Percentiles rank a stretch among this genome's conserved stretches.
phyloP scores from a whole-genome alignment of 2,329 filamentous ascomycete genomes.

The Penicillium sp. region DNA sequence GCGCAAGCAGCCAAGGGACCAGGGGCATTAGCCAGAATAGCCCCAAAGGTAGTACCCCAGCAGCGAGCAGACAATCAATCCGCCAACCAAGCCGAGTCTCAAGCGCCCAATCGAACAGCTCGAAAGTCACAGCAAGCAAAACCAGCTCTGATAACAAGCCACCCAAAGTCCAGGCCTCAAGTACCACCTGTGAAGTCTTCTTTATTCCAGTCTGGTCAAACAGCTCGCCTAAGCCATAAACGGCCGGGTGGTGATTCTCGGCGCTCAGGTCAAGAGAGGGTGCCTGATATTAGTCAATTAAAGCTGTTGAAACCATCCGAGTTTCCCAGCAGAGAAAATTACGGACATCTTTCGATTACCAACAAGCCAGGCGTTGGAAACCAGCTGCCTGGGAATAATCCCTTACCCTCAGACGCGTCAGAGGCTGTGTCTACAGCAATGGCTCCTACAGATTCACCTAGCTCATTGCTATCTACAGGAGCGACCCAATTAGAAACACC shows the following conservation, averaged over 20 bases:
- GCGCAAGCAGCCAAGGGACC: neutral
- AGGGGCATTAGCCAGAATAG: too few species aligned
- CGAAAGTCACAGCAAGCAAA: neutral
- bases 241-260: neutral
- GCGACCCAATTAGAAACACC: neutral
- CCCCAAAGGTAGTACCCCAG: neutral
- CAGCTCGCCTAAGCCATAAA: neutral
- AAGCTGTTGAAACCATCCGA: constrained; percentile 38
- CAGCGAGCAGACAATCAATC: neutral
- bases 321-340: constrained; percentile 19
- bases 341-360: neutral
- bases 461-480: neutral
- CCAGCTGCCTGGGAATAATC: neutral
- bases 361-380: neutral
- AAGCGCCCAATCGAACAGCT: neutral
- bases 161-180: neutral
- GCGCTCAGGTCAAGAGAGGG: constrained; percentile 26
- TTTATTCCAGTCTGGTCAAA: neutral
- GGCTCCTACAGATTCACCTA: neutral
- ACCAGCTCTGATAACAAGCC: neutral
- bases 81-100: too few species aligned
- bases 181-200: neutral
- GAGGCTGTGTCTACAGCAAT: neutral
- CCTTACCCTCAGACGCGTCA: neutral
- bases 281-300: constrained; percentile 38